These are phyloP conservation scores for Dunaliella sp. DNA, from an alignment of 139 green algal species.

Conservation along the genomic window DNA sequence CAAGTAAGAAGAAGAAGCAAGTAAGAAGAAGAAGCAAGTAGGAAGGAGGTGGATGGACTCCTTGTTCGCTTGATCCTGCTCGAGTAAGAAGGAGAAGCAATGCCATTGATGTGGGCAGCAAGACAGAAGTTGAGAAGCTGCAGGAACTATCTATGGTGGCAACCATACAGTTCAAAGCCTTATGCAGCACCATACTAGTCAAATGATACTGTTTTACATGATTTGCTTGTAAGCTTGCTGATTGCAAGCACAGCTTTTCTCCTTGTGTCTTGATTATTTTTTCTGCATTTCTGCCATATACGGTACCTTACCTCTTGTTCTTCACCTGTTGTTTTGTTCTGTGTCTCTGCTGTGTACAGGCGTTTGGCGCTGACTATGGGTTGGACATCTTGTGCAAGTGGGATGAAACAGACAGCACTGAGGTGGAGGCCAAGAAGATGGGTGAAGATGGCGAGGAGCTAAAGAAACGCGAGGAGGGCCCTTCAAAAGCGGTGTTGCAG, in stretches of 20 bases:
- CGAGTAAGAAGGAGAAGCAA: no score
- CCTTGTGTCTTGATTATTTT: neutral
- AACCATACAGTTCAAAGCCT: neutral
- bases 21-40: no score
- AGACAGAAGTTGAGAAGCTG: no score
- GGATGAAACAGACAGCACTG: slow-evolving; percentile 27
- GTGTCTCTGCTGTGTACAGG: slow-evolving; percentile 23
- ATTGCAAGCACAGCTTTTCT: neutral
- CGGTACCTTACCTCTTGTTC: no score
- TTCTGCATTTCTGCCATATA: no score
- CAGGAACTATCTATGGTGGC: no score
- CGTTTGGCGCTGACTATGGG: slow-evolving; percentile 34
- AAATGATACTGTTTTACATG: neutral
- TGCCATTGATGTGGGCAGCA: no score
- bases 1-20: no score
- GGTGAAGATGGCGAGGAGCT: neutral
- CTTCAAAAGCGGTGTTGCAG: no score
- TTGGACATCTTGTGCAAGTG: slow-evolving; percentile 44
- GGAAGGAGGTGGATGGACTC: no score
- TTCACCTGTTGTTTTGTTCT: no score
- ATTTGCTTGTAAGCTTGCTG: neutral
- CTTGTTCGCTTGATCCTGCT: no score
- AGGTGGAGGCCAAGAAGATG: slow-evolving; percentile 22
- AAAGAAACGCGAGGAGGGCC: neutral
- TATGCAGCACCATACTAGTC: neutral